Base-by-base conservation (phyloP, 2,329 filamentous ascomycete species). In the Apiospora phragmitis region DNA sequence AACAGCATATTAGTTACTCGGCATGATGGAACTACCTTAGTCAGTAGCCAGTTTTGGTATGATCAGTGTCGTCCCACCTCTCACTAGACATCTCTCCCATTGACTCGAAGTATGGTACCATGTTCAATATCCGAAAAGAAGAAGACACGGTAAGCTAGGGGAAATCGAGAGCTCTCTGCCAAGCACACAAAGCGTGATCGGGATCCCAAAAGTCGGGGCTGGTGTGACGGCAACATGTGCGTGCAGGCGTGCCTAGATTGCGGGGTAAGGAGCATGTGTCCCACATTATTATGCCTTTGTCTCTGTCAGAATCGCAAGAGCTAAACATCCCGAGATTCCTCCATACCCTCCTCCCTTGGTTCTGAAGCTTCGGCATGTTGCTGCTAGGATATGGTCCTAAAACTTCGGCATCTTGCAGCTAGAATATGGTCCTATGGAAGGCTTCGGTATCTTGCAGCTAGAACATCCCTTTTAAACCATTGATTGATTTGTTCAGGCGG, bases 201-300 rank as follows among this genome's bases (percentile, higher is more conserved):
- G 32, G 32, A 38, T 16, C 16, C 51, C 51, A 35, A 21, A 21
- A 21, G 7, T 59, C 21, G 29, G 55, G 55, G 55, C 32, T 62
- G 55, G 18, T 62, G 55, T 62, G 55, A 62, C 55, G 55, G 29
- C 55, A 62, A n/a, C 55, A 62, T 62, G 55, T 62, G n/a, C n/a
- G n/a, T n/a, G n/a, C n/a, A n/a, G n/a, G n/a, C n/a, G n/a, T n/a
- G 55, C 18, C 32, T 35, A 62, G 55, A 62, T 38, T 62, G 55
- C 55, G 55, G 55, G 55, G 55, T 24, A 62, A 24, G 21, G 51
- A 32, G 51, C 51, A 35, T 1, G 51, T 32, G 29, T n/a, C 51
- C 51, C 51, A 59, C 29, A 18, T 11, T 35, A 18, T 5, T 18
- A 55, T 3, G 14, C 29, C 14, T 32, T 55, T 16, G 21, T 55